Conservation (phyloP, 169 alveolate genomes). For the Perkinsus chesapeaki region DNA sequence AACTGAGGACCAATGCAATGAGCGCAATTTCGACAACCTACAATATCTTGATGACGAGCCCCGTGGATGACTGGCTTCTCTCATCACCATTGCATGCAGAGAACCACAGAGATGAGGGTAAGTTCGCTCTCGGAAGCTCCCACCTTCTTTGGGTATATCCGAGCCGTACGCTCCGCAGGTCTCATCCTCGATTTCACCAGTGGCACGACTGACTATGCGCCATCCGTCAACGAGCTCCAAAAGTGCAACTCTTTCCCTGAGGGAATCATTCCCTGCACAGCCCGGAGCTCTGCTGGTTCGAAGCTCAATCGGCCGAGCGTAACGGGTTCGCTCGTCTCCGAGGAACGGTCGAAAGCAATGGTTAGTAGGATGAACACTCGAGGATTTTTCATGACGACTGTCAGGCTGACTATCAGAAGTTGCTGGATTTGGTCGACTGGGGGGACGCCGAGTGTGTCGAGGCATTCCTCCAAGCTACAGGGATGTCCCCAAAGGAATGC, state of each 20-base stretch:
- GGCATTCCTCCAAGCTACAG: not conserved
- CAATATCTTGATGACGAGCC: not conserved
- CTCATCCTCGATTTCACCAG: not conserved
- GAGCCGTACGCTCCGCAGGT: not conserved
- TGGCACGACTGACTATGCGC: not conserved
- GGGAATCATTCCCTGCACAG: not conserved
- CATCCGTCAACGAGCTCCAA: not conserved
- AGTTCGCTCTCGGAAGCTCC: not conserved
- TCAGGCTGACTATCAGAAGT: not conserved
- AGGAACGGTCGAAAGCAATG: not conserved
- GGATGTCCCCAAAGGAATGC: not conserved
- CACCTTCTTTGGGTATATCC: not conserved
- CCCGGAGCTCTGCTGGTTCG: too few relatives aligned
- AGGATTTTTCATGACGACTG: too few relatives aligned
- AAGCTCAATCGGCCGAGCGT: not conserved
- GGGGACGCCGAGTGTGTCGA: not conserved
- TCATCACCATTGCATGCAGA: not conserved
- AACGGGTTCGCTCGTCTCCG: not conserved
- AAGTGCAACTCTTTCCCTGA: not conserved
- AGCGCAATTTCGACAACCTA: not conserved
- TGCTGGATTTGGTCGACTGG: not conserved
- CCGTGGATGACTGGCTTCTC: not conserved
- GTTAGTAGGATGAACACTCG: too few relatives aligned
- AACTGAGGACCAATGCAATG: not conserved
- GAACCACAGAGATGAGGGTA: not conserved